phyloP scores from a whole-genome alignment of 1,139 yeast species.

The Pichia sp. region DNA sequence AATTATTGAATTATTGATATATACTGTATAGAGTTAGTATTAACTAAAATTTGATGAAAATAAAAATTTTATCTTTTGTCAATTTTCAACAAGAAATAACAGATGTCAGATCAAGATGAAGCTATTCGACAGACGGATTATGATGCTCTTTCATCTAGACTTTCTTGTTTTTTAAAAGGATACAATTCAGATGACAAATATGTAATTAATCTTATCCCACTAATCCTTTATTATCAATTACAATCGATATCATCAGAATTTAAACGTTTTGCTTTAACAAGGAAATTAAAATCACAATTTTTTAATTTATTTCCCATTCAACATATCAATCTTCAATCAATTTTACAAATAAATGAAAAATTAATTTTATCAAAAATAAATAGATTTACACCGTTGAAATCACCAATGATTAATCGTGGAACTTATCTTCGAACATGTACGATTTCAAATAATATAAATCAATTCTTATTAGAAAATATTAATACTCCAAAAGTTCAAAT shows the following conservation, averaged over 20 bases:
- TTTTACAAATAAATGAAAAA: no score
- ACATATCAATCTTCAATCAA: not conserved
- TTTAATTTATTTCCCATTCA: conserved; percentile 25
- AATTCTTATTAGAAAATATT: conserved; percentile 35
- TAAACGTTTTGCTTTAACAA: conserved; percentile 28
- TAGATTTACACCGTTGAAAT: conserved; percentile 33
- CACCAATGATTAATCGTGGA: conserved; percentile 79
- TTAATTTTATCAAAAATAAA: not conserved
- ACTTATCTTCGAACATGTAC: conserved; percentile 70
- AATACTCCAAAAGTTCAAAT: conserved; percentile 41
- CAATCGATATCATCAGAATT: conserved; percentile 25
- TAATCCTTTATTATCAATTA: conserved; percentile 29
- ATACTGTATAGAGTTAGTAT: no score
- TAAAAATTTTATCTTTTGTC: no score
- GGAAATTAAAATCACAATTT: conserved; percentile 37
- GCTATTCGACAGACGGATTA: conserved; percentile 68
- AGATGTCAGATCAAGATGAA: conserved; percentile 32
- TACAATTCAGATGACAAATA: conserved; percentile 53
- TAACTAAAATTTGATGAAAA: no score
- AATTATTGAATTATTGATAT: no score
- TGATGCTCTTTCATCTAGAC: conserved; percentile 76
- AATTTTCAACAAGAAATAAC: no score
- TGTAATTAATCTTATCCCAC: conserved; percentile 38
- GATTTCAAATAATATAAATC: conserved; percentile 49
- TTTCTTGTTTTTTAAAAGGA: conserved; percentile 24